phyloP scores from a whole-genome alignment of 164 flowering plant species.

The Vitis vinifera region ASM3070453v1 NC_081811.1:22335501-22336000 shows the following conservation, averaged over 20 bases:
- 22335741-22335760: slow-evolving; percentile 28
- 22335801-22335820: slow-evolving; percentile 66
- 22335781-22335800: slow-evolving; percentile 81
- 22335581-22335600: too few relatives aligned
- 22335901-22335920: slow-evolving; percentile 15
- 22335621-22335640: background rate
- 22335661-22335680: slow-evolving; percentile 78
- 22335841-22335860: too few relatives aligned
- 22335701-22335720: slow-evolving; percentile 33
- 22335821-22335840: slow-evolving; percentile 59
- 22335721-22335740: slow-evolving; percentile 30
- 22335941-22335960: slow-evolving; percentile 61
- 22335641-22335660: slow-evolving; percentile 48
- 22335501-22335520: too few relatives aligned
- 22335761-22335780: slow-evolving; percentile 21
- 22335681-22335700: slow-evolving; percentile 61
- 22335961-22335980: slow-evolving; percentile 31
- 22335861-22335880: background rate
- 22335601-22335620: too few relatives aligned
- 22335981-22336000: slow-evolving; percentile 50
- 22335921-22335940: slow-evolving; percentile 74
- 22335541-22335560: too few relatives aligned
- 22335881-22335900: background rate
- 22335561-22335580: too few relatives aligned
- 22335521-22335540: too few relatives aligned